Conservation (phyloP, 306 rosid species). For the Ammopiptanthus mongolicus region DNA sequence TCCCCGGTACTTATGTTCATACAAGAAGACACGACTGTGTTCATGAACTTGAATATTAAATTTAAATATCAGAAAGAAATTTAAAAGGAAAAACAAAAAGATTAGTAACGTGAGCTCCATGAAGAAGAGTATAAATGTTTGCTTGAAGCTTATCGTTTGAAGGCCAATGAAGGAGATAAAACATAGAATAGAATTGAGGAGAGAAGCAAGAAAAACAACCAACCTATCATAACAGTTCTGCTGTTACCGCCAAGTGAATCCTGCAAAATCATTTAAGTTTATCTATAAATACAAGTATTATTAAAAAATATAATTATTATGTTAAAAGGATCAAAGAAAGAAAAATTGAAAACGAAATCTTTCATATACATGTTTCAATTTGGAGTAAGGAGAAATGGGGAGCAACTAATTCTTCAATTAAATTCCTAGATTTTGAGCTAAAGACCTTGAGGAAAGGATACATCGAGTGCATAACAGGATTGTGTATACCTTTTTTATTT, state of each 20-base stretch:
- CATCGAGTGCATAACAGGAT: not conserved
- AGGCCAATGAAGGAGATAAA: not conserved
- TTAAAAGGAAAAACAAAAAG: not conserved
- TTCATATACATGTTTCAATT: not conserved
- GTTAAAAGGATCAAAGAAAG: conserved; percentile 7
- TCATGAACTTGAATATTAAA: not conserved
- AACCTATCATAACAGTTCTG: conserved; percentile 97
- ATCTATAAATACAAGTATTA: conserved; percentile 6
- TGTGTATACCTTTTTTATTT: not conserved
- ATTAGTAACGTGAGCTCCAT: not conserved
- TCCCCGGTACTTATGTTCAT: not conserved
- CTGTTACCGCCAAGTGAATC: conserved; percentile 99
- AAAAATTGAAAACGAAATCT: not conserved
- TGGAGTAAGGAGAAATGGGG: not conserved
- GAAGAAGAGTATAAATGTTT: not conserved
- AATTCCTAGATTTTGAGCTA: not conserved
- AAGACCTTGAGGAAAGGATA: not conserved
- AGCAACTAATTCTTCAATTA: not conserved
- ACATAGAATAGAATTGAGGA: not conserved
- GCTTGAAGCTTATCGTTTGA: conserved; percentile 5
- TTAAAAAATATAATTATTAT: not conserved
- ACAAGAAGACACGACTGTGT: not conserved
- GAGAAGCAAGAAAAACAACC: conserved; percentile 11
- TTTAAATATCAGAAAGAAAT: not conserved
- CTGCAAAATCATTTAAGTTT: conserved; percentile 47